Percentiles rank a stretch among this genome's conserved stretches.
Evolutionary conservation across 495 filamentous ascomycete genomes (phyloP).

Genomic region (Penicillium angulare): DNA sequence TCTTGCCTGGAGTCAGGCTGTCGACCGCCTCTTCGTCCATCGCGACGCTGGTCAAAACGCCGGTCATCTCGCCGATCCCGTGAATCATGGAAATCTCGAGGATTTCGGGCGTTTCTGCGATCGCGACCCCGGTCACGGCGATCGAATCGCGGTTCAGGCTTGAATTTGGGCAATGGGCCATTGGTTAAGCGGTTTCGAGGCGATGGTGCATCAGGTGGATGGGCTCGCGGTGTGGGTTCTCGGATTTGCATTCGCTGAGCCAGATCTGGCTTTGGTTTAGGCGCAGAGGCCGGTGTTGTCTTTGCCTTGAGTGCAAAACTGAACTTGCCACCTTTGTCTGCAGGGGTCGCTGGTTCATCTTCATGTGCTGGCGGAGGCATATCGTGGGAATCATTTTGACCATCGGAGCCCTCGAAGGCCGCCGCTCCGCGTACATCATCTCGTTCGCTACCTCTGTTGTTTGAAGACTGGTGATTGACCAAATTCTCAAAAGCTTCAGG

Average conservation of each 20-base stretch:
- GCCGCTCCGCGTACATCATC: slow-evolving; percentile 56
- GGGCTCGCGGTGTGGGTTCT: slow-evolving; percentile 41
- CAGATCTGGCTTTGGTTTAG: slow-evolving; percentile 70
- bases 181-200: slow-evolving; percentile 38
- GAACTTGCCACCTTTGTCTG: slow-evolving; percentile 68
- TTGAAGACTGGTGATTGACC: slow-evolving; percentile 59
- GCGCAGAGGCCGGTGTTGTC: slow-evolving; percentile 48
- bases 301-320: slow-evolving; percentile 88
- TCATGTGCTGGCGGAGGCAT: slow-evolving; percentile 51
- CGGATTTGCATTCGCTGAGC: slow-evolving; percentile 64
- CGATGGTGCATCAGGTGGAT: slow-evolving; percentile 27
- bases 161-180: slow-evolving; percentile 41
- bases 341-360: slow-evolving; percentile 47
- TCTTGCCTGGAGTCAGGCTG: slow-evolving; percentile 38
- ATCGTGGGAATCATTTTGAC: slow-evolving; percentile 38
- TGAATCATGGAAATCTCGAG: slow-evolving; percentile 50
- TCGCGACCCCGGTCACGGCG: slow-evolving; percentile 44
- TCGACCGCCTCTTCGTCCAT: slow-evolving; percentile 31
- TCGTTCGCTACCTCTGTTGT: slow-evolving; percentile 52
- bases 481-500: slow-evolving; percentile 52
- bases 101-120: slow-evolving; percentile 34
- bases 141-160: slow-evolving; percentile 42
- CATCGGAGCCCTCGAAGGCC: slow-evolving; percentile 21
- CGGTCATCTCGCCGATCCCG: slow-evolving; percentile 49
- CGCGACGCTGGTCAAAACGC: slow-evolving; percentile 38